Base-by-base conservation (phyloP, 768 basidiomycete species). In the Rhodotorula diobovata region DNA sequence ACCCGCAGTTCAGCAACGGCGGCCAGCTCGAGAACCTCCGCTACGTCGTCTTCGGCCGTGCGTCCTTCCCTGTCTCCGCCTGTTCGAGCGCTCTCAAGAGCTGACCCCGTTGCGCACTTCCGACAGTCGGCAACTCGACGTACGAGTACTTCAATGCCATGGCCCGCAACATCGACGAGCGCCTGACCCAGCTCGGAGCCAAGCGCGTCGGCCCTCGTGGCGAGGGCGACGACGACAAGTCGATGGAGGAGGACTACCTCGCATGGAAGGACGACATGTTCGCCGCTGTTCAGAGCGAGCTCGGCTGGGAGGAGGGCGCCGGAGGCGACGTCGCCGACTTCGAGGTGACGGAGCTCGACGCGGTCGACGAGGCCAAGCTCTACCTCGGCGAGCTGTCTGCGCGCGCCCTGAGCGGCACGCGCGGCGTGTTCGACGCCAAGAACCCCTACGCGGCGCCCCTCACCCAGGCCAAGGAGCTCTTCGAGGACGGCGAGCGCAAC, bases 181-280 rank as follows among this genome's bases (percentile, higher is more conserved):
- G 86, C 39, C 82, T 99, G 68, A 81, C 85, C 10, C 86, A 88
- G 78, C 88, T 93, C 84, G 95, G 93, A 39, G 96, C 87, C 32
- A 80, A 83, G 64, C 87, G 92, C 63, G 90, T 98, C 46, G 93
- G 93, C 54, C 88, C 89, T 79, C 85, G 89, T 50, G 95, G 95
- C 18, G 94, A 98, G 81, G 95, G 95, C 73, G 96, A 99, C 78
- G 95, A 99, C 79, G 96, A 99, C 82, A 96, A 96, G 84, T 93
- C 90, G 79, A 97, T 99, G 94, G 95, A 99, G 80, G 95, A 99
- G 83, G 95, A 99, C 81, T 99, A 98, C 80, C 86, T 99, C 21
- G 93, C 91, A 77, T 99, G 95, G 95, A 99, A 98, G 81, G 95
- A 99, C 78, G 85, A 85, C 76, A 94, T 98, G 93, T 98, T 93